Evolutionary conservation across 768 basidiomycete genomes (phyloP).

Genomic region (Mycena crocata): DNA sequence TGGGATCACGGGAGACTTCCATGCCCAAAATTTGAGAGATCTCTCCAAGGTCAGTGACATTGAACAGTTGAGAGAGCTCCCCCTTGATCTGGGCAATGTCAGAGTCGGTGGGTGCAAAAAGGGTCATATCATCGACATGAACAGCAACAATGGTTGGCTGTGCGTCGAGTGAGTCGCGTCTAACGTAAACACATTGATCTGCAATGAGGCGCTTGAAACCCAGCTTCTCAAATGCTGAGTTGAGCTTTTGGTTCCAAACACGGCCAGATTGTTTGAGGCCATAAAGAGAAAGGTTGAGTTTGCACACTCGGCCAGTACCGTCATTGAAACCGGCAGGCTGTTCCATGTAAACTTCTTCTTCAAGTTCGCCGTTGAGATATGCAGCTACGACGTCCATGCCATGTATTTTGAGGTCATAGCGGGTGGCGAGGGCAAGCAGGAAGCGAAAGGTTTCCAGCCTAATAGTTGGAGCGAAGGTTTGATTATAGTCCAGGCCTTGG

Average conservation of each 20-base stretch:
- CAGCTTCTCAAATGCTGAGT: conserved; percentile 31
- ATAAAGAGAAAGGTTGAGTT: conserved; percentile 42
- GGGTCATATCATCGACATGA: conserved; percentile 35
- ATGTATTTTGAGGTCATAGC: conserved; percentile 32
- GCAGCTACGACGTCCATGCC: conserved; percentile 38
- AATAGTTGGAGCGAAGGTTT: conserved; percentile 41
- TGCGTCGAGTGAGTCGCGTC: neutral
- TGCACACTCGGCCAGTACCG: conserved; percentile 9
- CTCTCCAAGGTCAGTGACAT: conserved; percentile 30
- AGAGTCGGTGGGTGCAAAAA: neutral
- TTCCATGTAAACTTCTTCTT: conserved; percentile 43
- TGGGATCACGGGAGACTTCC: conserved; percentile 23
- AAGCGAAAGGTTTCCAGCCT: conserved; percentile 33
- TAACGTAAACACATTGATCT: conserved; percentile 33
- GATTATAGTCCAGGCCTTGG: conserved; percentile 46
- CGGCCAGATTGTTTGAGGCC: conserved; percentile 44
- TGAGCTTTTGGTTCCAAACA: conserved; percentile 42
- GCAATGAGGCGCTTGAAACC: conserved; percentile 34
- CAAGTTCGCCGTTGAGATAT: conserved; percentile 40
- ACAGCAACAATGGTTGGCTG: conserved; percentile 32
- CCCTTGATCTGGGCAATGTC: conserved; percentile 10
- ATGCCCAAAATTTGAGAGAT: conserved; percentile 31
- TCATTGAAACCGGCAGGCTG: conserved; percentile 28
- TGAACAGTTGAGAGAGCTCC: conserved; percentile 28
- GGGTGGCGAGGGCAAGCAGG: conserved; percentile 37